Evolutionary conservation across 331 rosid genomes (phyloP), one percentile per base, ranked within the genome.

Genomic region (Phaseolus coccineus): DNA sequence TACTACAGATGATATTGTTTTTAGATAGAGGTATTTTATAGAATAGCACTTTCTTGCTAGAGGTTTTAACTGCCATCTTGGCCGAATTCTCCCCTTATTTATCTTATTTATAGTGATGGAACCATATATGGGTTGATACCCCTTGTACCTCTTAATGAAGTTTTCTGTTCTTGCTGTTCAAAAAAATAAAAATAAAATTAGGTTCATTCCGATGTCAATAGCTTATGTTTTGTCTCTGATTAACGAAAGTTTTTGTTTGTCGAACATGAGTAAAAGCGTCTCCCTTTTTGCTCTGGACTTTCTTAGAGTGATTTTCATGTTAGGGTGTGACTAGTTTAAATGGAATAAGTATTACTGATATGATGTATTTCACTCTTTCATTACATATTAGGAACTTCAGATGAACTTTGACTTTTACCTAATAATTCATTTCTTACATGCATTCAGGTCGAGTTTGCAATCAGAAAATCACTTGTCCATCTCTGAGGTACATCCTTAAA

Each of bases 401-500:
- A 58, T 40, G 47, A 78, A 48, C 44, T 73, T 74, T 22, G 27
- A 61, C 35, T 79, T 12, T 83, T 82, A 51, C 64, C 85, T 77
- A 59, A 84, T 69, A 35, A 69, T 58, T 84, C 47, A 61, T 59
- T 80, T 50, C 30, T 69, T 74, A 44, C 82, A 52, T 76, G 74
- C 51, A 31, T 86, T 66, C 83, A 90, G 94, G 87, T 88, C 94
- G 70, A 86, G 85, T 3, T 76, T 86, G 57, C 83, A 76, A 59
- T 15, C 83, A 70, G 89, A 84, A 47, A 76, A 55, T 78, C 81
- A 73, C 19, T 22, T 73, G 35, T 28, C 86, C 73, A 61, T 55
- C 65, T 83, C 90, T 2, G 87, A 88, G 94, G 94, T 90, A 83
- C 62, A 61, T 55, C 24, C 78, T 72, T 67, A 56, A 80, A 58